A percentile compares a stretch with the other conserved stretches of the same genome.
phyloP scores from a whole-genome alignment of 148 eudicot genomes.

The Arbutus unedo region DNA sequence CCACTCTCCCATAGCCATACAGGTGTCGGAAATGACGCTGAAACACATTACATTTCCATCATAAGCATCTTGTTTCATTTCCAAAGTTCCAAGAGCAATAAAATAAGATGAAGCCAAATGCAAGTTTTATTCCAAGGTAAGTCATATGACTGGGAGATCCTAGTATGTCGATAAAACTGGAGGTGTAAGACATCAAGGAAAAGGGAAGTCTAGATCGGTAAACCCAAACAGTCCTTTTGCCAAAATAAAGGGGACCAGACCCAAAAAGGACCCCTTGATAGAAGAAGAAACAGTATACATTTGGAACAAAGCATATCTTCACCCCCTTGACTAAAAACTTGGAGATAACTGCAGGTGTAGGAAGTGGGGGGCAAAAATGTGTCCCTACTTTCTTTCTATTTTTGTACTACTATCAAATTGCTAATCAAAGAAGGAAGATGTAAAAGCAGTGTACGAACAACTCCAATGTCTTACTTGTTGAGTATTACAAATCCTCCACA shows the following conservation, averaged over 20 bases:
- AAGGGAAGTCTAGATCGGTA: background rate
- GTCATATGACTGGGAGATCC: background rate
- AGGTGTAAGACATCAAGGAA: no score
- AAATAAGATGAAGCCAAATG: background rate
- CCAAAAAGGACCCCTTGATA: background rate
- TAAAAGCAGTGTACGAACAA: background rate
- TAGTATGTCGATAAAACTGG: background rate
- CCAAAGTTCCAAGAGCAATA: background rate
- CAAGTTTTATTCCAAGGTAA: background rate
- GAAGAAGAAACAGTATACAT: background rate
- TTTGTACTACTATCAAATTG: background rate
- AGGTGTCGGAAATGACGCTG: constrained; percentile 84
- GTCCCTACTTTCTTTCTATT: background rate
- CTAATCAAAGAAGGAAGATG: constrained; percentile 4
- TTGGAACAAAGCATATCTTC: background rate
- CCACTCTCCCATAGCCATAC: constrained; percentile 98
- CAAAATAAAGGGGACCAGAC: background rate
- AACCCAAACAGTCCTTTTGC: background rate
- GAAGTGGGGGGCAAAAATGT: background rate
- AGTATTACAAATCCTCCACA: constrained; percentile 86
- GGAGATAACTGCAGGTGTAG: background rate
- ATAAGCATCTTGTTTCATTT: background rate
- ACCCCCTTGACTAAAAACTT: background rate
- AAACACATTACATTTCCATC: constrained; percentile 5
- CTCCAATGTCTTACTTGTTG: constrained; percentile 49